phyloP scores from a whole-genome alignment of 179 eudicot genomes.

The Beta lomatogona region DNA sequence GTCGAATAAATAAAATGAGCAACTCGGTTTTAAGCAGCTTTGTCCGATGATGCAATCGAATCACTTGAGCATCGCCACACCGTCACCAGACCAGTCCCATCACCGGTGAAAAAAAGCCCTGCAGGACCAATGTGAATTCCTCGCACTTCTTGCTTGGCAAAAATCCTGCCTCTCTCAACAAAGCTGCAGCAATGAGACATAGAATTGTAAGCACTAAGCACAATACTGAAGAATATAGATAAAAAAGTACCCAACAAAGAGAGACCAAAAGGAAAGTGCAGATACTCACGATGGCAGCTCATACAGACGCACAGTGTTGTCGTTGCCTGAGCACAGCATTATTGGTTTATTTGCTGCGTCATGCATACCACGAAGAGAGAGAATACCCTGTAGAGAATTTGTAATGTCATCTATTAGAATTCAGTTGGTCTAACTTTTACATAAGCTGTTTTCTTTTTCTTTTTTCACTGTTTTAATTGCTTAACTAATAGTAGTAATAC shows the following conservation, averaged over 20 bases:
- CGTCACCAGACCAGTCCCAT: slow-evolving; percentile 46
- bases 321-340: slow-evolving; percentile 53
- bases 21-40: not conserved
- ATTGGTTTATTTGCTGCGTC: slow-evolving; percentile 50
- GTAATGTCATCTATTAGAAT: not conserved
- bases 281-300: slow-evolving; percentile 67
- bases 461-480: no score
- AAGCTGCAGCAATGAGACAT: slow-evolving; percentile 37
- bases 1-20: no score
- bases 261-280: not conserved
- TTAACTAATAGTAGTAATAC: no score
- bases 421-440: not conserved
- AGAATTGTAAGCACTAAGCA: not conserved
- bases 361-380: slow-evolving; percentile 47
- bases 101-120: slow-evolving; percentile 62
- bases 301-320: slow-evolving; percentile 52
- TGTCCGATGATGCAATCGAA: slow-evolving; percentile 5
- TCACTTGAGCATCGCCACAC: slow-evolving; percentile 47
- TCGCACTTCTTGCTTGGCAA: slow-evolving; percentile 38
- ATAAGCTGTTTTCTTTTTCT: no score
- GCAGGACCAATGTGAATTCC: slow-evolving; percentile 42
- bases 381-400: slow-evolving; percentile 46
- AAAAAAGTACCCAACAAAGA: not conserved
- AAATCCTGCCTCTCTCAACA: slow-evolving; percentile 60
- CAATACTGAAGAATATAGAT: not conserved